These are phyloP conservation scores for Lachnellula occidentalis DNA, from an alignment of 2,329 filamentous ascomycete genomes.

Conservation along the genomic window DNA sequence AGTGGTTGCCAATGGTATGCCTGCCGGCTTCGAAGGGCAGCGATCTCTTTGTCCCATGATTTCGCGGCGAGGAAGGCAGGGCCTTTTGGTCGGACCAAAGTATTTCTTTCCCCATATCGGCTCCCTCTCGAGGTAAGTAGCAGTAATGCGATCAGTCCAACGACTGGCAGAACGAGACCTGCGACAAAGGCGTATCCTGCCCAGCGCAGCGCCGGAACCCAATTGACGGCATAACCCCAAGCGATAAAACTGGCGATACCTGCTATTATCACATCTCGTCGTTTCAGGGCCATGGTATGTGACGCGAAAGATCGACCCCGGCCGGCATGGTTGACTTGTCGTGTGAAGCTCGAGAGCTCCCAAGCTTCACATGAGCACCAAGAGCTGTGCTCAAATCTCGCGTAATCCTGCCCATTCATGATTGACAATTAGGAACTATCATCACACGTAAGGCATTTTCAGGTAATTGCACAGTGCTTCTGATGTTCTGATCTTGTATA, in stretches of 20 bases:
- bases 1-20: constrained; percentile 65
- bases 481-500: not conserved
- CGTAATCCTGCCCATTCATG: constrained; percentile 1
- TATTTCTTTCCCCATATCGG: constrained; percentile 36
- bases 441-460: not conserved
- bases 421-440: not conserved
- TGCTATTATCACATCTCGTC: constrained; percentile 65
- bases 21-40: constrained; percentile 58
- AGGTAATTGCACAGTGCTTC: not conserved
- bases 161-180: constrained; percentile 54
- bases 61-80: constrained; percentile 55
- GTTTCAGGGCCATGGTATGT: constrained; percentile 61
- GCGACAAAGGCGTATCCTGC: constrained; percentile 75
- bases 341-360: constrained; percentile 6
- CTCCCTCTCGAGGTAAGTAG: constrained; percentile 55
- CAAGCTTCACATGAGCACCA: not conserved
- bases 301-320: constrained; percentile 23
- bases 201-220: constrained; percentile 78
- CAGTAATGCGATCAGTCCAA: constrained; percentile 52
- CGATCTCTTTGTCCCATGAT: constrained; percentile 66
- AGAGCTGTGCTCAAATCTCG: constrained; percentile 4
- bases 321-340: constrained; percentile 27
- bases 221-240: constrained; percentile 82
- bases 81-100: constrained; percentile 38
- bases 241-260: constrained; percentile 69